A percentile compares a stretch with the other conserved stretches of the same genome.
These are phyloP conservation scores for Penicillium verhagenii DNA, from an alignment of 495 filamentous ascomycete genomes.

Conservation along the genomic window DNA sequence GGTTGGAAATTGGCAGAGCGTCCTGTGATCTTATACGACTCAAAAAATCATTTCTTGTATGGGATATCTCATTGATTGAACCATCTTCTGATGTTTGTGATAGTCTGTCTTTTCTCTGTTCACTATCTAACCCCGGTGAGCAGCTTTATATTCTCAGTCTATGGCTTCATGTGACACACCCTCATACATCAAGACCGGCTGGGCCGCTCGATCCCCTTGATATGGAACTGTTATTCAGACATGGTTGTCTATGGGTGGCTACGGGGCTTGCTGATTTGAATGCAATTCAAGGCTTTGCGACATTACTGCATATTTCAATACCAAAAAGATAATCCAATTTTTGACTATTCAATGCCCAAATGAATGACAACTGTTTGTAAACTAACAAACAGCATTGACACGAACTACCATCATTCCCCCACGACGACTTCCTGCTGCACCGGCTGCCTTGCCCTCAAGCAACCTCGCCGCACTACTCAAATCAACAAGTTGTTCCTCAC, in stretches of 20 bases:
- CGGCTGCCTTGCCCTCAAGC: slow-evolving; percentile 29
- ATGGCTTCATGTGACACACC: neutral
- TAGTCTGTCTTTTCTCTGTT: neutral
- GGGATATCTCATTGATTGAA: slow-evolving; percentile 20
- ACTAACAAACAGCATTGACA: slow-evolving; percentile 22
- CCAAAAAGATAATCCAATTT: neutral
- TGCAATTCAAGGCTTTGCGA: neutral
- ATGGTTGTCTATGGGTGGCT: neutral
- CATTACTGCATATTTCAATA: neutral
- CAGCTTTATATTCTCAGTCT: neutral
- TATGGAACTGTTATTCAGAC: neutral
- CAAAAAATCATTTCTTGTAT: slow-evolving; percentile 34
- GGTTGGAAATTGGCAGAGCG: slow-evolving; percentile 32
- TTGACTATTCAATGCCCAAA: neutral
- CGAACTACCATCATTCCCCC: slow-evolving; percentile 38
- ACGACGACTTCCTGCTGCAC: slow-evolving; percentile 22
- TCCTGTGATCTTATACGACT: slow-evolving; percentile 25
- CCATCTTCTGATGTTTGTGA: slow-evolving; percentile 15
- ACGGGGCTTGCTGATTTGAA: neutral
- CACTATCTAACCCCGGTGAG: neutral
- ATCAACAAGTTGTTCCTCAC: slow-evolving; percentile 34
- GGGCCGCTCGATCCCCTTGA: neutral
- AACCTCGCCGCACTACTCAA: slow-evolving; percentile 28
- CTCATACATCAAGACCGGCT: neutral
- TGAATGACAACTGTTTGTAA: neutral